These are phyloP conservation scores for Prunus mira DNA, from an alignment of 306 rosid species.

Conservation along the genomic window DNA sequence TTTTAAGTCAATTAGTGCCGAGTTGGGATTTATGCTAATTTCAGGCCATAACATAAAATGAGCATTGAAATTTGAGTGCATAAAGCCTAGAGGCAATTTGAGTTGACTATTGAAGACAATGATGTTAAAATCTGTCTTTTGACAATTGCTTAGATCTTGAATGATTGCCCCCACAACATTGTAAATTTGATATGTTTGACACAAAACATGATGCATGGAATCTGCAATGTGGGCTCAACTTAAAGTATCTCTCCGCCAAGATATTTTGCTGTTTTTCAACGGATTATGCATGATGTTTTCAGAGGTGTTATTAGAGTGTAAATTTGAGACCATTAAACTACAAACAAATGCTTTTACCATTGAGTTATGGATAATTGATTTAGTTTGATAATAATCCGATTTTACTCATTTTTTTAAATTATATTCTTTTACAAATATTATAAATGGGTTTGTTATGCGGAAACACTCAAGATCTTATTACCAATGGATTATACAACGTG, in stretches of 20 bases:
- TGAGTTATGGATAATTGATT: too few species aligned
- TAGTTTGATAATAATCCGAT: too few species aligned
- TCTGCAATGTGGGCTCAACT: neutral
- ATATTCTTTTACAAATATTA: too few species aligned
- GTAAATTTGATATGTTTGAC: neutral
- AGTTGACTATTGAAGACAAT: neutral
- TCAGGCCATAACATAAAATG: neutral
- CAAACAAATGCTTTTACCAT: rapidly evolving
- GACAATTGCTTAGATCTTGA: neutral
- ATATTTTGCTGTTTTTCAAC: too few species aligned
- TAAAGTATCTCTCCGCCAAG: neutral
- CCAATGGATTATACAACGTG: too few species aligned
- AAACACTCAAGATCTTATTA: too few species aligned
- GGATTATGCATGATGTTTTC: too few species aligned
- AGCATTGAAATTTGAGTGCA: neutral
- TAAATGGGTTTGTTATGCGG: too few species aligned
- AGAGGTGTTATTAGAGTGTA: too few species aligned
- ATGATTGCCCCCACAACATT: neutral
- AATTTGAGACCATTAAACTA: rapidly evolving
- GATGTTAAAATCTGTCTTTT: neutral
- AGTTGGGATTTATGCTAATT: neutral
- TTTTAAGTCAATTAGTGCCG: neutral
- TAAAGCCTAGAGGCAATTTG: neutral
- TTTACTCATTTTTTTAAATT: too few species aligned
- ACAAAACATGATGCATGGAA: neutral